phyloP scores from a whole-genome alignment of 2,329 filamentous ascomycete species.

The Coniosporium tulheliwenetii region DNA sequence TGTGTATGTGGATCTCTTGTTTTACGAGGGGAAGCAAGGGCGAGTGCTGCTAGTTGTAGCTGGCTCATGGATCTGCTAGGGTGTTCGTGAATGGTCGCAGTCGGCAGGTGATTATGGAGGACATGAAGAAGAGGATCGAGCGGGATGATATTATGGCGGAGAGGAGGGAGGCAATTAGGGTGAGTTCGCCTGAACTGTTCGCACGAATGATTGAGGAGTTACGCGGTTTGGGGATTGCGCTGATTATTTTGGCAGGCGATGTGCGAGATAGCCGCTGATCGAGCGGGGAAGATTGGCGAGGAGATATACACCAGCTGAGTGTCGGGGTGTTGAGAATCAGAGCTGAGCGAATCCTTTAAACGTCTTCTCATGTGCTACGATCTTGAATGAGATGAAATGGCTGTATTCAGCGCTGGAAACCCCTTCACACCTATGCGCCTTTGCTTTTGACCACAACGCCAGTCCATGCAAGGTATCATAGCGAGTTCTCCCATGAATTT shows the following conservation, averaged over 20 bases:
- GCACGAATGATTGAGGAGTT: neutral
- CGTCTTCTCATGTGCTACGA: too few species aligned
- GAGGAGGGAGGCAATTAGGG: constrained; percentile 58
- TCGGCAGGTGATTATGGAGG: constrained; percentile 58
- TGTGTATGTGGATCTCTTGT: constrained; percentile 34
- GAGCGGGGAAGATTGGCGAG: constrained; percentile 46
- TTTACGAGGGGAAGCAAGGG: too few species aligned
- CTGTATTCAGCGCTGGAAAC: too few species aligned
- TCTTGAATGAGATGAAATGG: too few species aligned
- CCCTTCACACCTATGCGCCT: too few species aligned
- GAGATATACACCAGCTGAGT: constrained; percentile 2
- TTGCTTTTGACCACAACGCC: too few species aligned
- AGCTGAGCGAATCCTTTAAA: too few species aligned
- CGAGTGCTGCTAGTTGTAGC: neutral
- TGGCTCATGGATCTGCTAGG: constrained; percentile 20
- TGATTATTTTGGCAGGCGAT: constrained; percentile 48
- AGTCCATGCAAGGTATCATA: too few species aligned
- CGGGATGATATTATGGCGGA: constrained; percentile 51
- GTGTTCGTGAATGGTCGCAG: constrained; percentile 79
- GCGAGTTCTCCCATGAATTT: too few species aligned
- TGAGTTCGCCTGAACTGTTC: constrained; percentile 22
- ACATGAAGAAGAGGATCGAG: constrained; percentile 64
- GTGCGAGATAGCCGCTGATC: constrained; percentile 77
- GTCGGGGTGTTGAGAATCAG: too few species aligned
- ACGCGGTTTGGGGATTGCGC: neutral